Evolutionary conservation across 495 filamentous ascomycete genomes (phyloP).

Genomic region (Annulohypoxylon maeteangense): DNA sequence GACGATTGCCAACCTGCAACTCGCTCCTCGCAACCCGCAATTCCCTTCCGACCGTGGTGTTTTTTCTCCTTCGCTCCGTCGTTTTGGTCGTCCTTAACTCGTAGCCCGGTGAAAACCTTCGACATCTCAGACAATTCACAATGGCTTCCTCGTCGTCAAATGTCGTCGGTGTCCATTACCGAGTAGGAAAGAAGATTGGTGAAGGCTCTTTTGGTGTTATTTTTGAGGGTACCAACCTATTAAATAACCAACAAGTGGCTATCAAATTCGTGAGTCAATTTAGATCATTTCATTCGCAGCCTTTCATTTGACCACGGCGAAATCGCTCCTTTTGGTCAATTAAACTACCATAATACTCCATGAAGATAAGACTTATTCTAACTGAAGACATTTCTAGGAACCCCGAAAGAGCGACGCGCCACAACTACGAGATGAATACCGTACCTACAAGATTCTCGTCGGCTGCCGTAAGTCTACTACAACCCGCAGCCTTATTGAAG

Average conservation of each 20-base stretch:
- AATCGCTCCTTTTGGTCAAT: constrained; percentile 1
- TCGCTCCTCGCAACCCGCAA: background rate
- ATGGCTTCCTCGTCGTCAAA: constrained; percentile 98
- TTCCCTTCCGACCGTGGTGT: constrained; percentile 28
- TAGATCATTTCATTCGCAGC: constrained; percentile 1
- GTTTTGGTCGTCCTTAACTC: constrained; percentile 6
- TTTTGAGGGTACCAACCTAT: constrained; percentile 96
- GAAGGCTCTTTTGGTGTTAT: constrained; percentile 99
- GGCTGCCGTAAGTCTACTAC: constrained; percentile 86
- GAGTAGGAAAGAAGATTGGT: constrained; percentile 99
- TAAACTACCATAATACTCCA: background rate
- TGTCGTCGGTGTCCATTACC: constrained; percentile 98
- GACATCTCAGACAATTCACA: constrained; percentile 32
- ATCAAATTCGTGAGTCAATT: constrained; percentile 93
- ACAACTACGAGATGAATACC: constrained; percentile 97
- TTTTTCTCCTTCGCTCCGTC: constrained; percentile 4
- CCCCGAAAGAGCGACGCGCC: constrained; percentile 98
- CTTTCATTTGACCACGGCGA: background rate
- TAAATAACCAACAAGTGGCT: constrained; percentile 99
- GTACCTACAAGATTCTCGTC: constrained; percentile 99
- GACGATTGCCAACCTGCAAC: constrained; percentile 14
- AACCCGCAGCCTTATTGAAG: background rate
- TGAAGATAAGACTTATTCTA: constrained; percentile 13
- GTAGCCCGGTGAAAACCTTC: constrained; percentile 5
- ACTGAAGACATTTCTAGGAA: constrained; percentile 68